Base-by-base conservation (phyloP, 2,329 filamentous ascomycete species). In the Aspergillus sclerotialis region DNA sequence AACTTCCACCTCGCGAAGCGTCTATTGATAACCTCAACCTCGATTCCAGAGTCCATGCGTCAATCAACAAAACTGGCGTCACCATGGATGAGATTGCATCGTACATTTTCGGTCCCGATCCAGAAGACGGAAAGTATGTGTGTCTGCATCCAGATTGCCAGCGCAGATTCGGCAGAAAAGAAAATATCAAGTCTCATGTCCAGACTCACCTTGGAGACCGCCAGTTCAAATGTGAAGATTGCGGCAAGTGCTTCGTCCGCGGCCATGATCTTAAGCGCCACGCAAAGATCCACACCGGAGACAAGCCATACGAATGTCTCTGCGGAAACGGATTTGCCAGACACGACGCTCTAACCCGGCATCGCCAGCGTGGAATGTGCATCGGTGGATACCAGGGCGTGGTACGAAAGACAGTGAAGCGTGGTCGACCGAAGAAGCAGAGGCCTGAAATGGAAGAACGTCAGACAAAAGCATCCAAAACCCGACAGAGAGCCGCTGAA, bases 141-240 rank as follows among this genome's bases (percentile, higher is more conserved):
- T 92, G 84, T 56, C 63, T 77, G n/a, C 89, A 67, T 49, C 69
- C 86, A 7, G 80, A 80, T 17, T 98, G 92, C 62, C 76, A 80
- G 48, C 94, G 94, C 62, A 78, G 80, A 34, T 96, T 98, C 56
- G 90, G 89, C n/a, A 79, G 92, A 49, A 94, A 95, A 61, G 92
- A 98, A 62, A 96, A 98, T 65, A 95, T 96, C 69, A 94, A 94
- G 60, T 94, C 89, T 1, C 92, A 98, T 60, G 86, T 98, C 10
- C 92, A 98, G 64, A 98, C 92, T 3, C 92, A 98, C 63, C 80
- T 98, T 44, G 92, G 93, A 52, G 92, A 98, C 60, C 78, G 92
- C 30, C 92, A 95, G 58, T 98, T 87, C 66, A 82, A 86, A 61
- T 98, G 92, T 64, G 88, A 90, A 29, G 82, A 84, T 36, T 98